Evolutionary conservation across 768 basidiomycete genomes (phyloP).

Genomic region (Fomitopsis pulvina): DNA sequence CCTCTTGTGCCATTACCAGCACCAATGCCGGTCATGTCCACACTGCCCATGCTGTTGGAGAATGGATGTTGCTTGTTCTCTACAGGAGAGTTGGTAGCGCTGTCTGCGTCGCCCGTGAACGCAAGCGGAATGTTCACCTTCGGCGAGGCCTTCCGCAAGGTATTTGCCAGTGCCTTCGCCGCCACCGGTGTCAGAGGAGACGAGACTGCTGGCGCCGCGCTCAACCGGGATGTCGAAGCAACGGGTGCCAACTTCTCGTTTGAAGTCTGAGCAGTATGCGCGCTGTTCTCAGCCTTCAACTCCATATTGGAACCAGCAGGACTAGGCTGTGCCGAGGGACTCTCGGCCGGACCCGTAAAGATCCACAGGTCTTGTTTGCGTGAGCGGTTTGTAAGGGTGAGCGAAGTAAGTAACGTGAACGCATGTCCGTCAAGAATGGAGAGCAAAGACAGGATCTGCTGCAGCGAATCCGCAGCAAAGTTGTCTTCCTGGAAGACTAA

Average conservation of each 20-base stretch:
- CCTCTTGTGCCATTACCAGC: slow-evolving; percentile 20
- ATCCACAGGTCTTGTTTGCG: slow-evolving; percentile 75
- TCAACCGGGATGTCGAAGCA: background rate
- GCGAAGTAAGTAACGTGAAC: slow-evolving; percentile 61
- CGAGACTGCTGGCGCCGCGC: slow-evolving; percentile 5
- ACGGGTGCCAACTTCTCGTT: slow-evolving; percentile 5
- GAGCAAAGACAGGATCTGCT: slow-evolving; percentile 62
- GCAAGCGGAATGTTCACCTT: slow-evolving; percentile 58
- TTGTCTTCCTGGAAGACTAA: slow-evolving; percentile 76
- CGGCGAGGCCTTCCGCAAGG: slow-evolving; percentile 58
- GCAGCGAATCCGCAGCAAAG: slow-evolving; percentile 66
- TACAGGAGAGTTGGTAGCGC: slow-evolving; percentile 3
- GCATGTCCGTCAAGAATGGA: slow-evolving; percentile 60
- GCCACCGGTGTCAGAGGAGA: slow-evolving; percentile 20
- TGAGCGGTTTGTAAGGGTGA: slow-evolving; percentile 67
- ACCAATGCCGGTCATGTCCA: slow-evolving; percentile 69
- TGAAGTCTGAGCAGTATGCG: background rate
- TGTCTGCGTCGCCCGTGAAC: slow-evolving; percentile 23
- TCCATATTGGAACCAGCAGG: slow-evolving; percentile 31
- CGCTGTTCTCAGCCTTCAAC: slow-evolving; percentile 15
- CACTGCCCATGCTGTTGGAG: slow-evolving; percentile 23
- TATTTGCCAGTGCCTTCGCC: slow-evolving; percentile 23
- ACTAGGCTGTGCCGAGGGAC: slow-evolving; percentile 26
- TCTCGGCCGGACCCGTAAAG: slow-evolving; percentile 46
- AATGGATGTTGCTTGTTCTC: slow-evolving; percentile 5